phyloP scores from a whole-genome alignment of 495 filamentous ascomycete genomes.

The Penicillium samsonianum region DNA sequence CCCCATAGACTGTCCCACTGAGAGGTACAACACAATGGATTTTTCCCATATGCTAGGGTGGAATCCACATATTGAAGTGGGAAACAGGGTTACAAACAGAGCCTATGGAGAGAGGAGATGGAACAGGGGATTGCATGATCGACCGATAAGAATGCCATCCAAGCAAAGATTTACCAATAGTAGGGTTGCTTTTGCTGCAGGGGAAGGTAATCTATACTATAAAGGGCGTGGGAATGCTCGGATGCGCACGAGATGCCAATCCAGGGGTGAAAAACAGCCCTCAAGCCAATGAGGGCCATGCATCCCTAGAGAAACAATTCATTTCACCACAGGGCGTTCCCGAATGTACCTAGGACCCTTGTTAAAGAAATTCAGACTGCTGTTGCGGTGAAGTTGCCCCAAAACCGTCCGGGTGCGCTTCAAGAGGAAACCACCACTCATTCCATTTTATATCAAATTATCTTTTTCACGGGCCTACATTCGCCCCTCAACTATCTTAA shows the following conservation, averaged over 20 bases:
- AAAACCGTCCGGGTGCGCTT: background rate
- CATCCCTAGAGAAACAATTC: constrained; percentile 9
- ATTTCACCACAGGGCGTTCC: background rate
- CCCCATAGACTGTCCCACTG: background rate
- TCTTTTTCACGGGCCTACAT: background rate
- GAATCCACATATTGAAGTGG: background rate
- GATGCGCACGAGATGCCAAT: constrained; percentile 17
- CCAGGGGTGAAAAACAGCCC: constrained; percentile 26
- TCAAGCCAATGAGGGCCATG: constrained; percentile 8
- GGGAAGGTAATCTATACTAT: constrained; percentile 10
- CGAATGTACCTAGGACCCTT: background rate
- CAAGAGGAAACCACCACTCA: constrained; percentile 2
- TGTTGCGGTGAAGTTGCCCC: background rate
- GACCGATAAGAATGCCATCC: constrained; percentile 1
- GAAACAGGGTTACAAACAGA: background rate
- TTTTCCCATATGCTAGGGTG: background rate
- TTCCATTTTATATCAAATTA: background rate
- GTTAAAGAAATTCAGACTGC: background rate
- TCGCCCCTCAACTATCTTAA: background rate
- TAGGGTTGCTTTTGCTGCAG: background rate
- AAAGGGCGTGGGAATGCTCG: constrained; percentile 21
- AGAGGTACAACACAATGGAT: background rate
- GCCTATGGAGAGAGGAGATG: background rate
- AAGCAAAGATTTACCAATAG: constrained; percentile 16
- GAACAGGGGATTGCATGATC: background rate